A percentile compares a stretch with the other conserved stretches of the same genome.
These are phyloP conservation scores for Tetragonia tetragonoides DNA, from an alignment of 148 eudicot species.

Conservation along the genomic window DNA sequence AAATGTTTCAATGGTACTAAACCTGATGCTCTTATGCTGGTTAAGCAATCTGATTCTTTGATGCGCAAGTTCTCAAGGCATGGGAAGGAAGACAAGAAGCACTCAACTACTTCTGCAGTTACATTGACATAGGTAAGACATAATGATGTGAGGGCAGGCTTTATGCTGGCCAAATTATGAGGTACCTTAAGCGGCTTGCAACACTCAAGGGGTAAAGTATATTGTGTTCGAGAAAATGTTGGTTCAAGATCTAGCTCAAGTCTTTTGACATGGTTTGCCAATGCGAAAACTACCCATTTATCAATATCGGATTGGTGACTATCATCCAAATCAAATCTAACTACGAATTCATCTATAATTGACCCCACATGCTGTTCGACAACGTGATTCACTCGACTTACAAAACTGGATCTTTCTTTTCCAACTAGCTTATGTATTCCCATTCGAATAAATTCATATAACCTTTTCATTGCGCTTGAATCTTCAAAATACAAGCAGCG, in stretches of 20 bases:
- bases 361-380: constrained; percentile 6
- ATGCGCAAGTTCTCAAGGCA: constrained; percentile 4
- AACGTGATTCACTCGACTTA: constrained; percentile 20
- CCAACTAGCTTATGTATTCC: too few relatives aligned
- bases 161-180: too few relatives aligned
- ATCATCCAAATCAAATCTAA: constrained; percentile 9
- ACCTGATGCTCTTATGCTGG: constrained; percentile 6
- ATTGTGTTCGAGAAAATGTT: too few relatives aligned
- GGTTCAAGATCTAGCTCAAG: too few relatives aligned
- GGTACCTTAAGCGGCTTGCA: too few relatives aligned
- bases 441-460: neutral
- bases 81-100: neutral
- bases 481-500: constrained; percentile 17
- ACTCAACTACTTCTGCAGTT: neutral
- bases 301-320: constrained; percentile 3
- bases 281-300: constrained; percentile 18
- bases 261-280: constrained; percentile 11
- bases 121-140: neutral
- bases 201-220: too few relatives aligned
- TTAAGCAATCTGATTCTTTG: neutral
- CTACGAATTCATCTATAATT: constrained; percentile 18
- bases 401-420: neutral
- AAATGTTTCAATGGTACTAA: constrained; percentile 2
- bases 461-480: neutral
- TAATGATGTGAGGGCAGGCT: constrained; percentile 1